A percentile compares a stretch with the other conserved stretches of the same genome.
Evolutionary conservation across 2,329 filamentous ascomycete genomes (phyloP).

Genomic region (Alternaria burnsii): DNA sequence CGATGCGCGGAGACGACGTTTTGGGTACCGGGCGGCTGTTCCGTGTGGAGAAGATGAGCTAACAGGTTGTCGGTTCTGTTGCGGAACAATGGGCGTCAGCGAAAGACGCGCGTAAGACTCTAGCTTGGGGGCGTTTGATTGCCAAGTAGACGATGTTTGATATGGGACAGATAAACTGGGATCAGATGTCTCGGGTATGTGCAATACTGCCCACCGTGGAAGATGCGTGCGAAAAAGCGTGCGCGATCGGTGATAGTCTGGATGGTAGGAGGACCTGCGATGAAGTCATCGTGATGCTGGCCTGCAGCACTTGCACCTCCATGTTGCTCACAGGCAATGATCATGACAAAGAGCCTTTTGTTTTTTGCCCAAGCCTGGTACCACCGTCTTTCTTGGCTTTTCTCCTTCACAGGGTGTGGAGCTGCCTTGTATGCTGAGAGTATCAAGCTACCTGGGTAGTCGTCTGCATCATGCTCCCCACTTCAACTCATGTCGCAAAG

Average conservation of each 20-base stretch:
- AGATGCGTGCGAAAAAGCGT: background rate
- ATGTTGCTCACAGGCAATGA: background rate
- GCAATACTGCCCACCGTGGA: background rate
- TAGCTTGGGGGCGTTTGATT: slow-evolving; percentile 5
- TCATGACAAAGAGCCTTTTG: background rate
- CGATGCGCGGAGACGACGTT: slow-evolving; percentile 7
- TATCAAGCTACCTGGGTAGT: background rate
- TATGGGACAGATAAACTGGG: slow-evolving; percentile 1
- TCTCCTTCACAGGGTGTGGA: no score
- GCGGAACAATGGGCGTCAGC: slow-evolving; percentile 21
- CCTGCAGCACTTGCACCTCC: background rate
- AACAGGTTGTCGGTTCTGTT: slow-evolving; percentile 17
- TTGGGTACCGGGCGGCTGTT: slow-evolving; percentile 11
- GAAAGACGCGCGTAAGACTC: slow-evolving; percentile 17
- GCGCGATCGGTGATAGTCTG: background rate
- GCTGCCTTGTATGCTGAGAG: background rate
- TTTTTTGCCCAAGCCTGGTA: background rate
- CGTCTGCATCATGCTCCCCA: background rate
- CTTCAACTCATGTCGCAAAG: background rate
- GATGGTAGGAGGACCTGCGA: background rate
- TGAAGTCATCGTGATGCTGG: slow-evolving; percentile 16
- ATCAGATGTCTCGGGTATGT: slow-evolving; percentile 3
- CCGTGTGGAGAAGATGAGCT: slow-evolving; percentile 11
- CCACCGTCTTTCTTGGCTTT: background rate
- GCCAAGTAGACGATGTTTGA: slow-evolving; percentile 8